Evolutionary conservation across 352 stramenopile species (phyloP).

Genomic region (Globisporangium lucens): DNA sequence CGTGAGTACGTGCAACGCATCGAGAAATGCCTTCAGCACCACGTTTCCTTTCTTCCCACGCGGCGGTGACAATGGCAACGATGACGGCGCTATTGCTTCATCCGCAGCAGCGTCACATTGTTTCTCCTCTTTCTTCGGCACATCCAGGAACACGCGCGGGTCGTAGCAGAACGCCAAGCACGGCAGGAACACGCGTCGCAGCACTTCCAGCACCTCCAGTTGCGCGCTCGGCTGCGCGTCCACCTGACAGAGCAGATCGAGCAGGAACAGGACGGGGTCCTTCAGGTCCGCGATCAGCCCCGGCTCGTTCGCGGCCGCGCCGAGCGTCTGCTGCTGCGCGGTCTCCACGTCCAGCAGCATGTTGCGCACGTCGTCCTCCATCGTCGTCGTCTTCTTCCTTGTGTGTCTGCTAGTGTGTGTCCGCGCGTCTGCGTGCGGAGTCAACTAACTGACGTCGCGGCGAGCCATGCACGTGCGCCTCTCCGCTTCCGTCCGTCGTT

Average conservation of each 20-base stretch:
- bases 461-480: slow-evolving; percentile 1
- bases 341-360: slow-evolving; percentile 42
- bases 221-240: slow-evolving; percentile 20
- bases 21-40: slow-evolving; percentile 53
- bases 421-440: background rate
- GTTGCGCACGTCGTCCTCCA: slow-evolving; percentile 22
- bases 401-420: background rate
- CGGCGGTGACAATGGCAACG: slow-evolving; percentile 1
- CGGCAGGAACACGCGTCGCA: slow-evolving; percentile 36
- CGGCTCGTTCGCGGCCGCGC: slow-evolving; percentile 22
- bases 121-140: background rate
- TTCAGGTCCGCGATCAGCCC: slow-evolving; percentile 31
- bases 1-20: slow-evolving; percentile 35
- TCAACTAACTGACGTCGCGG: background rate
- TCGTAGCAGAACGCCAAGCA: slow-evolving; percentile 42
- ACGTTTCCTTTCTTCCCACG: slow-evolving; percentile 28
- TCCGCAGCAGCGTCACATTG: background rate
- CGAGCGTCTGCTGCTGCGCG: slow-evolving; percentile 33
- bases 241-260: slow-evolving; percentile 42
- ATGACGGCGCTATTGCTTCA: background rate
- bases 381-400: background rate
- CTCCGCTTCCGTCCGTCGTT: background rate
- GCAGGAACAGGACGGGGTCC: slow-evolving; percentile 42
- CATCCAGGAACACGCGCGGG: slow-evolving; percentile 30
- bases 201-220: slow-evolving; percentile 32